These are phyloP conservation scores for Naumovozyma baii DNA, from an alignment of 805 yeast species.

Conservation along the genomic window DNA sequence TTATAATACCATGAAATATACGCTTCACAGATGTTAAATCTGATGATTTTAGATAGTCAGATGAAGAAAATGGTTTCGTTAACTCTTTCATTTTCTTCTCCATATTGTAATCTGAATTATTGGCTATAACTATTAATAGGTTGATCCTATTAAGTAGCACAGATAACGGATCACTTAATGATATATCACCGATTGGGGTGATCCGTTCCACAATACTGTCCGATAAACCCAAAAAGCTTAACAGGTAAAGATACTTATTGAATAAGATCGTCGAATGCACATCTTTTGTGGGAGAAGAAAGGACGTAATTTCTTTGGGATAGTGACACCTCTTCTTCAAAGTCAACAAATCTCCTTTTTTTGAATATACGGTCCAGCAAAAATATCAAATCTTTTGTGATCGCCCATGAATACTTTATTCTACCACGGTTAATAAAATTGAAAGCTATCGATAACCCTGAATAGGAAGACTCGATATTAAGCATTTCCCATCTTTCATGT, in stretches of 20 bases:
- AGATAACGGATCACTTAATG: conserved; percentile 10
- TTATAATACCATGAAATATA: conserved; percentile 5
- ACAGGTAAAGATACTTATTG: conserved; percentile 16
- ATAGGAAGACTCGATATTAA: conserved; percentile 10
- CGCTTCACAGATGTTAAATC: conserved; percentile 2
- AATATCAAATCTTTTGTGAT: conserved; percentile 43
- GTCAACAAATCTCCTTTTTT: conserved; percentile 20
- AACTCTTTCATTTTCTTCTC: conserved; percentile 18
- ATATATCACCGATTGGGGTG: conserved; percentile 23
- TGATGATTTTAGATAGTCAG: conserved; percentile 1
- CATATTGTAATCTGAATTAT: conserved; percentile 12
- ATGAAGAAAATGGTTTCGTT: conserved; percentile 9
- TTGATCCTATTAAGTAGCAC: conserved; percentile 24
- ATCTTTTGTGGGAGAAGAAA: conserved; percentile 2
- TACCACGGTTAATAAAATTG: conserved; percentile 12
- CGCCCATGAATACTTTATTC: conserved; percentile 27
- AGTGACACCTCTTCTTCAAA: conserved; percentile 15
- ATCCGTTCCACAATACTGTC: conserved; percentile 17
- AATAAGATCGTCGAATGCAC: conserved; percentile 10
- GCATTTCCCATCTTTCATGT: conserved; percentile 16
- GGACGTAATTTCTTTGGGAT: conserved; percentile 6
- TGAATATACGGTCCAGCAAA: conserved; percentile 17
- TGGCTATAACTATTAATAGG: conserved; percentile 17
- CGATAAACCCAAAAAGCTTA: conserved; percentile 8
- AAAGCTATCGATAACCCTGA: conserved; percentile 8